Percentiles rank a stretch among this genome's conserved stretches.
phyloP scores from a whole-genome alignment of 352 stramenopile species.

The Hyaloperonospora arabidopsidis region DNA sequence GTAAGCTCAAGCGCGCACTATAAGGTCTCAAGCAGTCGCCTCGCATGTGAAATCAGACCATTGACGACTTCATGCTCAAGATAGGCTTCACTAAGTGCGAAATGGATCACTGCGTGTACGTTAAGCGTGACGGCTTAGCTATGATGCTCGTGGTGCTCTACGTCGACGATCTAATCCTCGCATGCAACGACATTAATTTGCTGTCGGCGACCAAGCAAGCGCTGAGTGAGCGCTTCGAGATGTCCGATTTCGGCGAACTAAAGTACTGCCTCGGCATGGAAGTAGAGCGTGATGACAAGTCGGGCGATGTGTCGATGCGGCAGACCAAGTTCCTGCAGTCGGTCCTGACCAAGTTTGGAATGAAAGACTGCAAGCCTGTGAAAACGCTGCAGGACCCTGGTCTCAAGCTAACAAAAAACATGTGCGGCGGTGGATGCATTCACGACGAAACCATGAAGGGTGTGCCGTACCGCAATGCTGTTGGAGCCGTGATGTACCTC shows the following conservation, averaged over 20 bases:
- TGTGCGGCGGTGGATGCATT: neutral
- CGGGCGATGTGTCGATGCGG: neutral
- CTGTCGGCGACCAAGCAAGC: neutral
- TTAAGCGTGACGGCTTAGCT: no score
- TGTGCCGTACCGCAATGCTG: neutral
- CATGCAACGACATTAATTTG: neutral
- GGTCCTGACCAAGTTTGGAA: neutral
- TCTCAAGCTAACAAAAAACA: neutral
- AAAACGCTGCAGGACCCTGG: neutral
- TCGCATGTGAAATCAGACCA: constrained; percentile 1
- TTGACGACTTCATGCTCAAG: no score
- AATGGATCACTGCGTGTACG: no score
- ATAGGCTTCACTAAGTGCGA: no score
- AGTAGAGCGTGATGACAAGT: neutral
- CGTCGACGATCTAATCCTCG: neutral
- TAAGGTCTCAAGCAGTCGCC: neutral
- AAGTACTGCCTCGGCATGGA: neutral
- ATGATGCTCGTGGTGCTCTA: neutral
- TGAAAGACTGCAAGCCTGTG: neutral
- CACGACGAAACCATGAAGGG: neutral
- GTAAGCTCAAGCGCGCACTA: neutral
- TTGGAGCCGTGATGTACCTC: neutral
- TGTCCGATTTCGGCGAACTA: neutral
- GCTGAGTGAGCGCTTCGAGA: neutral
- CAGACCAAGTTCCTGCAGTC: neutral